Conservation (phyloP, 768 basidiomycete genomes). For the Pisolithus marmoratus region DNA sequence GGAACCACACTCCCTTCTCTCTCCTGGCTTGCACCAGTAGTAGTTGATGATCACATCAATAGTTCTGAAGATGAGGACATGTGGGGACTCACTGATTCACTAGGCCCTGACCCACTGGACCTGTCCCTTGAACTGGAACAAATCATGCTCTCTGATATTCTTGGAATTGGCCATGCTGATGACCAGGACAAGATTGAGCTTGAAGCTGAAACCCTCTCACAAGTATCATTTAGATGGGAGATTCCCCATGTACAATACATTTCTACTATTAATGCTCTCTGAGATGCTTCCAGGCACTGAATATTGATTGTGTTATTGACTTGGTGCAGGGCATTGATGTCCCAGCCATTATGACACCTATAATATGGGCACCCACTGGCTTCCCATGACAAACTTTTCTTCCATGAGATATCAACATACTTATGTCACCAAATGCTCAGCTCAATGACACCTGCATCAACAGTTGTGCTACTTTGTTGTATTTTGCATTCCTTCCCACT, state of each 20-base stretch:
- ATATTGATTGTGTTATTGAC: background rate
- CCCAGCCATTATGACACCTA: too few relatives aligned
- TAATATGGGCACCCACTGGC: too few relatives aligned
- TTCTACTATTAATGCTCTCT: background rate
- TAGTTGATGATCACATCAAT: background rate
- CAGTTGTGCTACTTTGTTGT: background rate
- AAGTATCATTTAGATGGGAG: background rate
- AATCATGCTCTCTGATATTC: background rate
- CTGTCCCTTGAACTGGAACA: background rate
- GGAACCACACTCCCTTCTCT: background rate
- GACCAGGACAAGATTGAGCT: background rate
- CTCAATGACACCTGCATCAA: too few relatives aligned
- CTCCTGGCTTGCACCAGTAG: background rate
- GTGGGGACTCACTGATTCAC: background rate
- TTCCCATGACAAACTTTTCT: background rate
- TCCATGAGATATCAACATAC: background rate
- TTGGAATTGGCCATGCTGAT: background rate
- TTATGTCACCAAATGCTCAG: background rate
- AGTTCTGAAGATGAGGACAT: background rate
- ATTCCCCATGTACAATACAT: background rate
- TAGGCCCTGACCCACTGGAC: too few relatives aligned
- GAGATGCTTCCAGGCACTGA: background rate
- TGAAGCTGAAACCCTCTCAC: background rate
- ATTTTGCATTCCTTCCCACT: background rate
- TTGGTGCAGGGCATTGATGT: background rate